Percentiles rank a stretch among this genome's conserved stretches.
phyloP scores from a whole-genome alignment of 768 basidiomycete species.

The Asterophora lycoperdoides region DNA sequence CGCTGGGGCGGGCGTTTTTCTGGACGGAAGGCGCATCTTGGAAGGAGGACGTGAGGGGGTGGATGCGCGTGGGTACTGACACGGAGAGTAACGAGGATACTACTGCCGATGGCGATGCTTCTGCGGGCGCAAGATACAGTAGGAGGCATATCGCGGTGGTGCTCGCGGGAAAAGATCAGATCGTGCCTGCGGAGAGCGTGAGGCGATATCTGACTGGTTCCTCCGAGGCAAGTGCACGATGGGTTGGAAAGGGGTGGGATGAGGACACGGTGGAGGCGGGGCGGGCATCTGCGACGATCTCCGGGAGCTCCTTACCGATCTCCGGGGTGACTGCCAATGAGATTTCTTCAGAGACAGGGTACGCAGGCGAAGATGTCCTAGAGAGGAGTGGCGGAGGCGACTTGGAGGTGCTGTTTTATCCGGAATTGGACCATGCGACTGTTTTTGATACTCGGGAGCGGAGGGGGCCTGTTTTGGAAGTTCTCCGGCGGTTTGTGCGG shows the following conservation, averaged over 20 bases:
- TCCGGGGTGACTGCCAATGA: neutral
- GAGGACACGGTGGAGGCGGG: neutral
- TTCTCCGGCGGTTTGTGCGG: conserved; percentile 22
- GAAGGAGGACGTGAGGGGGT: conserved; percentile 46
- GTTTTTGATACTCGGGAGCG: conserved; percentile 34
- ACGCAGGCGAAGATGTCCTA: neutral
- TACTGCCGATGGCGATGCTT: neutral
- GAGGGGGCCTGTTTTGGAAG: conserved; percentile 24
- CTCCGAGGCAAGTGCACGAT: conserved; percentile 16
- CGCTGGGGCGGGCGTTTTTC: conserved; percentile 58
- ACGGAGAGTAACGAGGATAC: neutral
- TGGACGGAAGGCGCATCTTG: conserved; percentile 62
- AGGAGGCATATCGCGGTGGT: conserved; percentile 30
- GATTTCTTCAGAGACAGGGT: too few relatives aligned
- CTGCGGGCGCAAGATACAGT: neutral
- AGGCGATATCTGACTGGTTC: conserved; percentile 33
- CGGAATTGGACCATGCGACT: conserved; percentile 36
- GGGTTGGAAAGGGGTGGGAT: conserved; percentile 19
- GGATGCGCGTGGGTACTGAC: conserved; percentile 13
- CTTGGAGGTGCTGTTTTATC: conserved; percentile 36
- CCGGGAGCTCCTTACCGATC: too few relatives aligned
- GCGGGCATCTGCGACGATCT: neutral
- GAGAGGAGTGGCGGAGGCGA: conserved; percentile 8
- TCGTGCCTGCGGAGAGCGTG: conserved; percentile 34
- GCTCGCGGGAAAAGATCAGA: conserved; percentile 37